Evolutionary conservation across 257 asterid species (phyloP).

Genomic region (Solanum lignicaule): DNA sequence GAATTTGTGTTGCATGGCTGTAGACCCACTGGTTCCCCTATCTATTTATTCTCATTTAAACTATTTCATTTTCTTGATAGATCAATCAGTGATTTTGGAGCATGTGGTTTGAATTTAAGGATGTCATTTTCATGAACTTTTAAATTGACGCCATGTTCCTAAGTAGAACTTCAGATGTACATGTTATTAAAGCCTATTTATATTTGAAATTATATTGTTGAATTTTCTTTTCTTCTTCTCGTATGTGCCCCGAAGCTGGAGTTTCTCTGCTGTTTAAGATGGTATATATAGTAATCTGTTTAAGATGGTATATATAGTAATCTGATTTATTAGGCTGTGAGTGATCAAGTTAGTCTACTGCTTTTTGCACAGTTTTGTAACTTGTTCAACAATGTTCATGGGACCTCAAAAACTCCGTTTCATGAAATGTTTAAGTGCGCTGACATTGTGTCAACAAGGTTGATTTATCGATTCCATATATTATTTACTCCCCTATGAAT

Average conservation of each 20-base stretch:
- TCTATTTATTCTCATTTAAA: neutral
- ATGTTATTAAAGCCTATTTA: neutral
- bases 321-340: neutral
- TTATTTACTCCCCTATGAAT: neutral
- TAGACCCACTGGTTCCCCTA: neutral
- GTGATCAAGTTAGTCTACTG: neutral
- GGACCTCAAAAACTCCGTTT: neutral
- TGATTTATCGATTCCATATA: neutral
- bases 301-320: too few relatives aligned
- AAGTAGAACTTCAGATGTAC: neutral
- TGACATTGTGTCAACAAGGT: neutral
- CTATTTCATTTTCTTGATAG: neutral
- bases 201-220: neutral
- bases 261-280: neutral
- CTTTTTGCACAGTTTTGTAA: neutral
- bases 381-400: neutral
- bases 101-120: neutral
- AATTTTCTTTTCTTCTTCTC: neutral
- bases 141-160: neutral
- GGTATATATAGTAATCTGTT: neutral
- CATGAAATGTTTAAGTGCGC: neutral
- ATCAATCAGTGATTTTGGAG: neutral
- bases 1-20: neutral
- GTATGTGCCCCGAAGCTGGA: neutral
- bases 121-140: neutral